Evolutionary conservation across 768 basidiomycete species (phyloP).

Genomic region (Tremella fuciformis): DNA sequence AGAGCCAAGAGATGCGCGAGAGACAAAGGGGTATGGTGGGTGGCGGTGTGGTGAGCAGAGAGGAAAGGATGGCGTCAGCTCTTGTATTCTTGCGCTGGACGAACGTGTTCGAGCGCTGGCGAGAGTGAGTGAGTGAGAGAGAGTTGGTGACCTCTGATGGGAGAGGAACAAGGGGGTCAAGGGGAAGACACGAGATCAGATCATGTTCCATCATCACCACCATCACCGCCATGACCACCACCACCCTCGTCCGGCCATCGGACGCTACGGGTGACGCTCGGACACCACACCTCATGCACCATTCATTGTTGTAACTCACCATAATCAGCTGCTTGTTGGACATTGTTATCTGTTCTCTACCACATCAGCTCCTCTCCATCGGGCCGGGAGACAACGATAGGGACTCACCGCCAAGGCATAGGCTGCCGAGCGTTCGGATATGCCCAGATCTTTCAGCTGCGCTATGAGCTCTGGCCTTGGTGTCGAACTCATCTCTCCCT

Average conservation of each 20-base stretch:
- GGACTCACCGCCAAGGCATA: conserved; percentile 43
- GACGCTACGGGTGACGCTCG: too few species aligned
- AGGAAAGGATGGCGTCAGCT: conserved; percentile 2
- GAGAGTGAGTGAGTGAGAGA: not conserved
- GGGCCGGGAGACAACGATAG: not conserved
- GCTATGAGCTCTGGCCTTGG: conserved; percentile 24
- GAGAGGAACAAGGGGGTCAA: conserved; percentile 7
- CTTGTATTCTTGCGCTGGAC: not conserved
- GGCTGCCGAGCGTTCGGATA: conserved; percentile 41
- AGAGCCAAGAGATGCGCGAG: too few species aligned
- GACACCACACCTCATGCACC: not conserved
- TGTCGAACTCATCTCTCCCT: too few species aligned
- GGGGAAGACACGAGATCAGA: not conserved
- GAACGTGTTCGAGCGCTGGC: not conserved
- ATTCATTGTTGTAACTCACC: conserved; percentile 34
- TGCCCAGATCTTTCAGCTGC: conserved; percentile 40
- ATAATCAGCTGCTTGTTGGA: conserved; percentile 47
- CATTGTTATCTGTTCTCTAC: conserved; percentile 43
- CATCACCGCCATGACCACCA: too few species aligned
- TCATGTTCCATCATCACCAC: not conserved
- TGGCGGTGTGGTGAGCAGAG: conserved; percentile 9
- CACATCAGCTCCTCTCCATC: not conserved
- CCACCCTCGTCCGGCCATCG: not conserved
- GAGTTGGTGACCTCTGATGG: not conserved
- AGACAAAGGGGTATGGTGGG: not conserved